These are phyloP conservation scores for Knufia petricola DNA, from an alignment of 2,329 filamentous ascomycete species.

Conservation along the genomic window DNA sequence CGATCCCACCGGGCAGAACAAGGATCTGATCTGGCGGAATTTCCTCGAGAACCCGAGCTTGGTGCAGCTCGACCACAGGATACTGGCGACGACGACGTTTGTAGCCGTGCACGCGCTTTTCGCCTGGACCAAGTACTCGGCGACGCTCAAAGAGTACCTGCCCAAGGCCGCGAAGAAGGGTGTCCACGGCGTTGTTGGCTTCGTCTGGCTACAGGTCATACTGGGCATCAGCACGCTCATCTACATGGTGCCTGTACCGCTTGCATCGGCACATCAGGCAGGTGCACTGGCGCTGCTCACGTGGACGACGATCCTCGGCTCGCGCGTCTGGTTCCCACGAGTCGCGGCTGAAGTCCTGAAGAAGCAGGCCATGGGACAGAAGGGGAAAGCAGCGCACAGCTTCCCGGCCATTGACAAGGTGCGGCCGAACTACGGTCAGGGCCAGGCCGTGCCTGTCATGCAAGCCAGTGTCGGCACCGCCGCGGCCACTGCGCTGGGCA, in stretches of 20 bases:
- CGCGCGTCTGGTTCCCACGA: constrained; percentile 63
- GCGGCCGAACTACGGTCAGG: constrained; percentile 8
- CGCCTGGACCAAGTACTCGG: constrained; percentile 64
- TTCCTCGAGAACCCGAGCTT: constrained; percentile 93
- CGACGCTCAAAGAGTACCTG: constrained; percentile 49
- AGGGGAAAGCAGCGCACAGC: not conserved
- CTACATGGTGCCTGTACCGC: constrained; percentile 80
- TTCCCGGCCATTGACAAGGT: constrained; percentile 8
- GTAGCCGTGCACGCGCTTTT: constrained; percentile 68
- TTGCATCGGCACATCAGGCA: constrained; percentile 88
- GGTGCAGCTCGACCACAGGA: constrained; percentile 91
- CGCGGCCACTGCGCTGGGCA: not conserved
- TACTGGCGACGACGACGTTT: constrained; percentile 83
- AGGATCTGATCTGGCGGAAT: constrained; percentile 90
- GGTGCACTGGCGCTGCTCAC: constrained; percentile 78
- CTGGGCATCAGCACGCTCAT: constrained; percentile 85
- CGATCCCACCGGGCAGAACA: constrained; percentile 36
- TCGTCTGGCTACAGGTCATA: constrained; percentile 70
- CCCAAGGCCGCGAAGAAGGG: constrained; percentile 55
- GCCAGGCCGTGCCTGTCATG: not conserved
- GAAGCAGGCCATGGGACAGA: constrained; percentile 1
- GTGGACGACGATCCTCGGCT: constrained; percentile 69
- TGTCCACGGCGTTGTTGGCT: constrained; percentile 68
- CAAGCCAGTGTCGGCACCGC: not conserved
- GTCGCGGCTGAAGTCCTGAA: constrained; percentile 53